Conservation (phyloP, 2,329 filamentous ascomycete genomes). For the Talaromyces sp. region DNA sequence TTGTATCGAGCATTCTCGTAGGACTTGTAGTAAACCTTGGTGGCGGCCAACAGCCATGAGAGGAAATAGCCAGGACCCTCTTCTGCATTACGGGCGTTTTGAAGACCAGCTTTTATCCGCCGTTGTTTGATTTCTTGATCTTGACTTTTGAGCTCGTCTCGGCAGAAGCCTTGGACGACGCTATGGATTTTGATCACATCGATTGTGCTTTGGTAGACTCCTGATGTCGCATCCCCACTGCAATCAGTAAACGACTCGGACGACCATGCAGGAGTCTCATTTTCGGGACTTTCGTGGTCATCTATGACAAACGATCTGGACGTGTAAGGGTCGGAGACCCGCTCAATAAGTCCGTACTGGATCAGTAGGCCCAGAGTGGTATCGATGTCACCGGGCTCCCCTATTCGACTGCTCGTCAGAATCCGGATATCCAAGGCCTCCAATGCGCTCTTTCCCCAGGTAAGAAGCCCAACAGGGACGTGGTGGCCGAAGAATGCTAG, state of each 20-base stretch:
- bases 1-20: conserved; percentile 36
- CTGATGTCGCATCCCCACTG: conserved; percentile 28
- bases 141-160: conserved; percentile 39
- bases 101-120: neutral
- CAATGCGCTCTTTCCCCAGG: conserved; percentile 43
- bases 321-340: conserved; percentile 29
- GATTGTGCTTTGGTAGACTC: conserved; percentile 27
- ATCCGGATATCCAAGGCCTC: conserved; percentile 29
- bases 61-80: conserved; percentile 29
- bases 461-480: conserved; percentile 61
- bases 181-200: conserved; percentile 44
- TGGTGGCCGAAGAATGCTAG: conserved; percentile 61
- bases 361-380: conserved; percentile 41
- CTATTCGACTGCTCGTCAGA: conserved; percentile 28
- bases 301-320: conserved; percentile 1
- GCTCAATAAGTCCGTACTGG: conserved; percentile 40
- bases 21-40: conserved; percentile 35
- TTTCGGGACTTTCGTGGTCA: conserved; percentile 1
- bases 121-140: conserved; percentile 23
- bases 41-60: conserved; percentile 39
- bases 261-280: conserved; percentile 4
- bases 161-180: conserved; percentile 43
- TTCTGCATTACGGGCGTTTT: conserved; percentile 6
- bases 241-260: conserved; percentile 27
- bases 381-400: conserved; percentile 36